Conservation (phyloP, 139 green algal species). For the Desmodesmus armatus region DNA sequence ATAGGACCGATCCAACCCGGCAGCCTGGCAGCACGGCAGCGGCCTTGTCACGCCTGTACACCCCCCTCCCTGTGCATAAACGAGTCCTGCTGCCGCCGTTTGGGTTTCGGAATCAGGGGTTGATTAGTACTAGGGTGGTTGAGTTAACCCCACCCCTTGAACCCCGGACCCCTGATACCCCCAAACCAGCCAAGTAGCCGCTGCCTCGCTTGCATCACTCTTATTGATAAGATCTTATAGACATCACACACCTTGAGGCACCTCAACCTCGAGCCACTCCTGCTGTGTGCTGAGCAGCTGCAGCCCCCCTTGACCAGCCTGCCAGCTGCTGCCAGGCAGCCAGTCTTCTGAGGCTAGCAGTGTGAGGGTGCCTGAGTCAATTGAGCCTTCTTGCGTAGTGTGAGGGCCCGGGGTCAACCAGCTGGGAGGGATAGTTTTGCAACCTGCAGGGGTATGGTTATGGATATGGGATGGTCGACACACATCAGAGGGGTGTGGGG, state of each 20-base stretch:
- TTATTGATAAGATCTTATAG: too few species aligned
- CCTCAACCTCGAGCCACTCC: conserved; percentile 47
- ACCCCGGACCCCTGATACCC: not conserved
- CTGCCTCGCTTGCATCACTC: not conserved
- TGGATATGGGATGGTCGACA: too few species aligned
- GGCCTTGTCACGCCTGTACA: too few species aligned
- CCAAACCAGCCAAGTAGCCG: not conserved
- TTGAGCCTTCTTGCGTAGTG: conserved; percentile 55
- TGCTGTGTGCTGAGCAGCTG: conserved; percentile 44
- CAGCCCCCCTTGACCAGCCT: conserved; percentile 48
- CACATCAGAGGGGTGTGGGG: too few species aligned
- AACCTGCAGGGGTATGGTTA: conserved; percentile 43
- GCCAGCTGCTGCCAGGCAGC: conserved; percentile 26
- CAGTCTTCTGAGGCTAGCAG: conserved; percentile 53
- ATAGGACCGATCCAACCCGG: too few species aligned
- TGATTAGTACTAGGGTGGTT: too few species aligned
- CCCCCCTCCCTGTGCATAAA: too few species aligned
- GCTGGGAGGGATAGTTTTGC: conserved; percentile 49
- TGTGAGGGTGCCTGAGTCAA: conserved; percentile 49
- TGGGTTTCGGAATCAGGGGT: too few species aligned
- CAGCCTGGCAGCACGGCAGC: too few species aligned
- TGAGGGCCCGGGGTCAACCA: not conserved
- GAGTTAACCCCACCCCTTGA: too few species aligned
- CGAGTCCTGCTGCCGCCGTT: too few species aligned
- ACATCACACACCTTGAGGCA: conserved; percentile 41